Conservation (phyloP, 371 early-diverging fungal species). For the Lichtheimia corymbifera region DNA sequence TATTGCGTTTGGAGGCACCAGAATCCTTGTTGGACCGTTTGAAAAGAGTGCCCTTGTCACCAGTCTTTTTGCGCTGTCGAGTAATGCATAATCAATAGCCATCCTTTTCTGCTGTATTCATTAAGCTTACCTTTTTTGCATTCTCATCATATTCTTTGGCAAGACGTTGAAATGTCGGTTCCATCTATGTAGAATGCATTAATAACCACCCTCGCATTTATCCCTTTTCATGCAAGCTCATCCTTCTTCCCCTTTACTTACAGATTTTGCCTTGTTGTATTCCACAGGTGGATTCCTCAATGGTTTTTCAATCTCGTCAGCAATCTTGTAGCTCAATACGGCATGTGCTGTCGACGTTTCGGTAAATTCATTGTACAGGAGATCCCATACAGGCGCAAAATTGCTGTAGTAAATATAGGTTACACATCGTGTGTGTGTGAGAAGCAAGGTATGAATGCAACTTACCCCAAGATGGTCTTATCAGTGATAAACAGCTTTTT, state of each 20-base stretch:
- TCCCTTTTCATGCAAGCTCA: no score
- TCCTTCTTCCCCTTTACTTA: conserved; percentile 2
- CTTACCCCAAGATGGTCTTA: conserved; percentile 43
- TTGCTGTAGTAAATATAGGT: conserved; percentile 14
- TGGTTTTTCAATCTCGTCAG: conserved; percentile 44
- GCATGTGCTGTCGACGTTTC: conserved; percentile 49
- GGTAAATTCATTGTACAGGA: conserved; percentile 37
- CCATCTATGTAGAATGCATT: conserved; percentile 23
- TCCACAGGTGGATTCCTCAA: conserved; percentile 22
- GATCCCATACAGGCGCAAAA: conserved; percentile 40
- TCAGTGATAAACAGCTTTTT: conserved; percentile 48
- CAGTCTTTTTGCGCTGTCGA: conserved; percentile 3
- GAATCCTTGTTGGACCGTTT: conserved; percentile 16
- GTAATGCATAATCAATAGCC: no score
- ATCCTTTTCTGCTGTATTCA: no score
- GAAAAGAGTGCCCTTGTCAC: conserved; percentile 22
- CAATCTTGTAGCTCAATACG: conserved; percentile 39
- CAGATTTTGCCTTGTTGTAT: conserved; percentile 16
- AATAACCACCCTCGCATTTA: no score
- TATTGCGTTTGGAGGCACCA: conserved; percentile 14
- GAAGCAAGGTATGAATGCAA: conserved; percentile 10
- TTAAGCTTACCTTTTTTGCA: conserved; percentile 19
- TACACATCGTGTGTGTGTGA: conserved; percentile 7
- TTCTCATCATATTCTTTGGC: conserved; percentile 44
- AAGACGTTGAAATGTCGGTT: conserved; percentile 36